Evolutionary conservation across 208 protist species (phyloP).

Genomic region (Entamoeba moshkovskii): DNA sequence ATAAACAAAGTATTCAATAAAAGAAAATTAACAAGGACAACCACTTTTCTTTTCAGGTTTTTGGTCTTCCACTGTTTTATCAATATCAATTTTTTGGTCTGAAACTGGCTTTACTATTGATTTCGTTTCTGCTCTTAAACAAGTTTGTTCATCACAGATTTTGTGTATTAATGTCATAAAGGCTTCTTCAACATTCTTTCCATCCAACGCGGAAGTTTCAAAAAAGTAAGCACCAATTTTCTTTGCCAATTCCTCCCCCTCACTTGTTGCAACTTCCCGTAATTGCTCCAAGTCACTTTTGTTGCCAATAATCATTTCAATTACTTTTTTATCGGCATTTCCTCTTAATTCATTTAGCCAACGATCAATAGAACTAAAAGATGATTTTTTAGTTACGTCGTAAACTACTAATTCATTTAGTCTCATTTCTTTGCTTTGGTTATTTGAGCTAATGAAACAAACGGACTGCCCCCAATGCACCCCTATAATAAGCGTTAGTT

Average conservation of each 20-base stretch:
- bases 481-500: not conserved
- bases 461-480: slow-evolving; percentile 2
- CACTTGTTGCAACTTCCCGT: slow-evolving; percentile 31
- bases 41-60: no score
- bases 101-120: no score
- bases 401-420: slow-evolving; percentile 30
- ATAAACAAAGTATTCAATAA: no score
- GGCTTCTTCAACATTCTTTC: not conserved
- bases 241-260: slow-evolving; percentile 38
- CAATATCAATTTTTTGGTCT: no score
- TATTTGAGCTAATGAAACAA: no score
- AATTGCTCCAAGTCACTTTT: slow-evolving; percentile 42
- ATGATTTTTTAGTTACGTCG: slow-evolving; percentile 26
- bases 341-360: slow-evolving; percentile 30
- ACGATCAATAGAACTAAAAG: slow-evolving; percentile 26
- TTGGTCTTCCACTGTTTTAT: no score
- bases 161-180: not conserved
- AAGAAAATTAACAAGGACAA: no score
- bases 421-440: no score
- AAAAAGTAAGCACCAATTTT: slow-evolving; percentile 31
- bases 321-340: slow-evolving; percentile 18
- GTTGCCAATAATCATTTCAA: slow-evolving; percentile 40
- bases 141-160: not conserved
- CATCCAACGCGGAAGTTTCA: slow-evolving; percentile 38
- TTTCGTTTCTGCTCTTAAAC: no score